Base-by-base conservation (phyloP, 2,329 filamentous ascomycete genomes). In the Pseudogymnoascus sp. region DNA sequence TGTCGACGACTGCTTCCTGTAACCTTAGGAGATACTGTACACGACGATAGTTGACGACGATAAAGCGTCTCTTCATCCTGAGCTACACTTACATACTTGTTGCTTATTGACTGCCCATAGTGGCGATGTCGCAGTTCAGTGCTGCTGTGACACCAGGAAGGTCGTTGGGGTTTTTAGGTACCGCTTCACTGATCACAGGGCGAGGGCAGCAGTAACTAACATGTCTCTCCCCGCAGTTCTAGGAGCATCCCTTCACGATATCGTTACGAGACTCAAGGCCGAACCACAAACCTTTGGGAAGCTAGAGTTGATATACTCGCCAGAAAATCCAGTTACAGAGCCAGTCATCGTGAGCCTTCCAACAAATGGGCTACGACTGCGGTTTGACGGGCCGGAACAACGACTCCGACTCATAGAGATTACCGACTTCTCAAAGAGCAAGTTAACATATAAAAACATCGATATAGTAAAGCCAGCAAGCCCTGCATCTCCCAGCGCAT, bases 381-480 rank as follows among this genome's bases (percentile, higher is more conserved):
- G 91, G 43, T 99, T 99, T 72, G 95, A 99, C 73, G 95, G 93
- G 0, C 87, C 90, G 3, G 93, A 98, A 71, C 95, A 99, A 76
- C 86, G 93, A 37, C 79, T 99, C 43, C 89, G 95, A 2, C 78
- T 99, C 65, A 91, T 99, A 69, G 95, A 99, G 75, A 86, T 98
- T 6, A 77, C 91, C 62, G 92, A 98, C 77, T 97, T 99, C 73
- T 87, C 89, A 56, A 95, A 91, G 74, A 91, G 87, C 66, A 84
- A 87, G 66, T 85, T 98, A 66, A 86, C 88, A 16, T 96, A 97
- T 77, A 95, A 91, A 70, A 84, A 85, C 66, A 86, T 87, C 61
- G 90, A 96, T 67, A 84, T 97, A 14, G 82, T 92, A 61, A 93
- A 91, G 71, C 83, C 83, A 1, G 72, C 78, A 50, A 78, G 75